phyloP scores from a whole-genome alignment of 2,329 filamentous ascomycete genomes.

The Zopfia rhizophila region DNA sequence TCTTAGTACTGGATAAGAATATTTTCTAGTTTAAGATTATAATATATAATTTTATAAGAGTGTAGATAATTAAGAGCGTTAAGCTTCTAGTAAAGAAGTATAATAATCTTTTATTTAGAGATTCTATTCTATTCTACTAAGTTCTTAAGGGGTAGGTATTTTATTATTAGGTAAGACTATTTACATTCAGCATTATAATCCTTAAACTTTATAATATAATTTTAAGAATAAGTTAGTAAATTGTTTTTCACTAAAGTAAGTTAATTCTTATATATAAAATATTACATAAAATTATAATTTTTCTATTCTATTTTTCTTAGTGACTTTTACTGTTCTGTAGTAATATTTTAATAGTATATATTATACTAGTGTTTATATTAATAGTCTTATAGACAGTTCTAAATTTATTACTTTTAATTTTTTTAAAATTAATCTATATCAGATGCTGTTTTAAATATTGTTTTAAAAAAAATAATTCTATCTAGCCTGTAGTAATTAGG shows the following conservation, averaged over 20 bases:
- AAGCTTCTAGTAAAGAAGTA: conserved; percentile 1
- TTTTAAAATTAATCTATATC: conserved; percentile 6
- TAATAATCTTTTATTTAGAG: conserved; percentile 4
- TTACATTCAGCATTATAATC: conserved; percentile 1
- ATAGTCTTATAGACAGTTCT: conserved; percentile 5
- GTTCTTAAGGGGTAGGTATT: conserved; percentile 6
- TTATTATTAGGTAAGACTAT: conserved; percentile 4
- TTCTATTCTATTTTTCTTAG: not conserved
- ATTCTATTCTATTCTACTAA: conserved; percentile 1
- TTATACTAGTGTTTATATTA: conserved; percentile 2
- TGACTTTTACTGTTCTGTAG: not conserved
- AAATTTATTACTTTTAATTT: conserved; percentile 1
- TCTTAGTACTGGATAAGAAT: conserved; percentile 4
- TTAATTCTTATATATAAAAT: conserved; percentile 6
- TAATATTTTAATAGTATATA: conserved; percentile 3
- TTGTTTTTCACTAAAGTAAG: conserved; percentile 6
- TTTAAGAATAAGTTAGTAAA: conserved; percentile 2
- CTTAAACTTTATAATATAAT: conserved; percentile 1
- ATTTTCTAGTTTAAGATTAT: conserved; percentile 5
- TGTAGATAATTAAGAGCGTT: conserved; percentile 8
- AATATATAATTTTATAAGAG: too few relatives aligned
- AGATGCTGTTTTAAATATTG: conserved; percentile 4
- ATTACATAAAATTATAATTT: conserved; percentile 3
- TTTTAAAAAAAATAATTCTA: conserved; percentile 2
- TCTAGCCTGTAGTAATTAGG: conserved; percentile 6